phyloP scores from a whole-genome alignment of 129 eudicot species.

The Oenanthe sinensis region DNA sequence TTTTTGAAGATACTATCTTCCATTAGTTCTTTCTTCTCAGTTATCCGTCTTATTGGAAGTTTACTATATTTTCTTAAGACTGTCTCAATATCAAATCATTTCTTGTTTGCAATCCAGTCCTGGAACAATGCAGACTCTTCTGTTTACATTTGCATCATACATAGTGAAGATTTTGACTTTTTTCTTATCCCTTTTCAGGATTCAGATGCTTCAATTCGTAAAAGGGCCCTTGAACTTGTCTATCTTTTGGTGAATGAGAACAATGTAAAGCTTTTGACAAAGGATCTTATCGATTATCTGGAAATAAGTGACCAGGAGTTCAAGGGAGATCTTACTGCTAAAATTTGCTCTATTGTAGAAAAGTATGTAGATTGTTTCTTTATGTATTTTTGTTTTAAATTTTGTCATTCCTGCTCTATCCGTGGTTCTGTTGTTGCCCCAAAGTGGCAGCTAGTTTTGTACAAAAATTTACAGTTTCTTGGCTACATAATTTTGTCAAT shows the following conservation, averaged over 20 bases:
- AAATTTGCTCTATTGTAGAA: conserved; percentile 94
- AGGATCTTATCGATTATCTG: conserved; percentile 80
- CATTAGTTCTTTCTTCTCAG: neutral
- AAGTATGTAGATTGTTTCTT: conserved; percentile 45
- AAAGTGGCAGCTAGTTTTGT: neutral
- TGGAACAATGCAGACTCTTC: conserved; percentile 8
- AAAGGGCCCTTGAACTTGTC: conserved; percentile 95
- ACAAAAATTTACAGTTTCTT: neutral
- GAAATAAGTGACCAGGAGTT: conserved; percentile 94
- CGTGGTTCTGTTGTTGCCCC: neutral
- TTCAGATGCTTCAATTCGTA: conserved; percentile 97
- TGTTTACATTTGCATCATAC: conserved; percentile 9
- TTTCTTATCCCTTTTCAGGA: conserved; percentile 42
- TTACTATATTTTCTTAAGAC: neutral
- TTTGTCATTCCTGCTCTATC: neutral
- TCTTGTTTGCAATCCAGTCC: conserved; percentile 4
- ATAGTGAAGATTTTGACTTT: conserved; percentile 17
- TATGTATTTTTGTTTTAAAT: neutral
- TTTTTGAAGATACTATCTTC: neutral
- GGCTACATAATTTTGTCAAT: neutral
- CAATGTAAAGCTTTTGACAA: conserved; percentile 83
- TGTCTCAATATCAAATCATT: neutral
- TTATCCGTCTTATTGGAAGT: neutral
- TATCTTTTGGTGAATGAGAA: conserved; percentile 84
- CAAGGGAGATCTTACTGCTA: conserved; percentile 88